A percentile compares a stretch with the other conserved stretches of the same genome.
phyloP scores from a whole-genome alignment of 305 asterid species.

The Fraxinus paxiana region DNA sequence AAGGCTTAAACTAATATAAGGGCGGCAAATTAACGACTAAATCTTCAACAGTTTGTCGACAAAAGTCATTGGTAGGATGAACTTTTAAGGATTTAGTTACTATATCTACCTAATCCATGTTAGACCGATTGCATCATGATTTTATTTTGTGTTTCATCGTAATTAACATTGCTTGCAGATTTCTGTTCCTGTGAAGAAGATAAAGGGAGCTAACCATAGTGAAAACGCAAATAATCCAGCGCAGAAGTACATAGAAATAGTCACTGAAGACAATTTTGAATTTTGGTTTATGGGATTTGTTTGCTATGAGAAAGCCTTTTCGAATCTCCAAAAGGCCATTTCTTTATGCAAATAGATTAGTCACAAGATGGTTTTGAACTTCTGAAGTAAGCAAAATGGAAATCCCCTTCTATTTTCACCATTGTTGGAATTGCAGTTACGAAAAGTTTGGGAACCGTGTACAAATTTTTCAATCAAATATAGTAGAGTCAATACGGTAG shows the following conservation, averaged over 20 bases:
- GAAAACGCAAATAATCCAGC: constrained; percentile 46
- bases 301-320: constrained; percentile 60
- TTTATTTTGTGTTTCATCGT: not conserved
- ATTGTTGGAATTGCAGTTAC: not conserved
- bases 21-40: not conserved
- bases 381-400: not conserved
- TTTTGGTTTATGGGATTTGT: constrained; percentile 82
- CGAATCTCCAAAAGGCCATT: constrained; percentile 46
- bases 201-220: constrained; percentile 43
- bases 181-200: constrained; percentile 49
- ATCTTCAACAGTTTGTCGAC: not conserved
- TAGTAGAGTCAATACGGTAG: not conserved
- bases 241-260: constrained; percentile 54
- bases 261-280: constrained; percentile 53
- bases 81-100: not conserved
- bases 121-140: not conserved
- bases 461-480: not conserved
- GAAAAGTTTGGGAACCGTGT: not conserved
- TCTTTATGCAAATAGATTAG: constrained; percentile 30
- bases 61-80: not conserved
- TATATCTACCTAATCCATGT: not conserved
- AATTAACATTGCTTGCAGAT: constrained; percentile 34
- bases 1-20: not conserved
- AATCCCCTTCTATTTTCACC: not conserved
- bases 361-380: not conserved